Percentiles rank a stretch among this genome's conserved stretches.
Conservation (phyloP, 371 early-diverging fungal genomes). For the Lichtheimia ramosa region DNA sequence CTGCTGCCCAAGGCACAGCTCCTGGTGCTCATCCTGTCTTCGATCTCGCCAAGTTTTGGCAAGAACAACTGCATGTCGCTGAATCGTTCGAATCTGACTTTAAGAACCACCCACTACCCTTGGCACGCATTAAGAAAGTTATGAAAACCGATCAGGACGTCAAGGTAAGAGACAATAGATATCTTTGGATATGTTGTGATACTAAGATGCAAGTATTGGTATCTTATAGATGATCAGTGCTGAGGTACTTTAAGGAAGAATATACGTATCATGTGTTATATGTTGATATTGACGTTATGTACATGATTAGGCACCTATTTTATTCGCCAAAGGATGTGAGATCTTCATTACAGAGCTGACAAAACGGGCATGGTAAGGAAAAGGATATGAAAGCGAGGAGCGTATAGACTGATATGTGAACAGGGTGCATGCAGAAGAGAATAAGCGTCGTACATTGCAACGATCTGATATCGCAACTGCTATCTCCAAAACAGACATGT, state of each 20-base stretch:
- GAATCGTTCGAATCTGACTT: slow-evolving; percentile 68
- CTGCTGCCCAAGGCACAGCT: slow-evolving; percentile 7
- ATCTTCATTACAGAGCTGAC: slow-evolving; percentile 97
- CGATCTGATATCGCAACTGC: slow-evolving; percentile 95
- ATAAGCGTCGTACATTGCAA: slow-evolving; percentile 97
- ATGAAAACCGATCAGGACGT: slow-evolving; percentile 99
- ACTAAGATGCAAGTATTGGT: neutral
- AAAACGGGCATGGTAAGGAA: slow-evolving; percentile 83
- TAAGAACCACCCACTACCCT: slow-evolving; percentile 91
- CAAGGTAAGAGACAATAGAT: slow-evolving; percentile 20
- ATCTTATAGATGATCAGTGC: slow-evolving; percentile 37
- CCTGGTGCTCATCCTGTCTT: slow-evolving; percentile 40
- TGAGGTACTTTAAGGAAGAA: slow-evolving; percentile 18
- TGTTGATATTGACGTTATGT: no score
- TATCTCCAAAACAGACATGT: slow-evolving; percentile 93
- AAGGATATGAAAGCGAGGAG: neutral
- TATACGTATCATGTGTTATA: no score
- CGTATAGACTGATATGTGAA: no score
- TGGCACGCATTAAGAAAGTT: slow-evolving; percentile 99
- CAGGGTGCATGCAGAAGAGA: slow-evolving; percentile 97
- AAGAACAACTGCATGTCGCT: slow-evolving; percentile 39
- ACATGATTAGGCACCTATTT: slow-evolving; percentile 78
- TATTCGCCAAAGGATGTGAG: slow-evolving; percentile 98
- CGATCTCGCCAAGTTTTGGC: slow-evolving; percentile 48
- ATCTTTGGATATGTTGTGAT: neutral